Evolutionary conservation across 352 stramenopile species (phyloP).

Genomic region (Pythium aphanidermatum): DNA sequence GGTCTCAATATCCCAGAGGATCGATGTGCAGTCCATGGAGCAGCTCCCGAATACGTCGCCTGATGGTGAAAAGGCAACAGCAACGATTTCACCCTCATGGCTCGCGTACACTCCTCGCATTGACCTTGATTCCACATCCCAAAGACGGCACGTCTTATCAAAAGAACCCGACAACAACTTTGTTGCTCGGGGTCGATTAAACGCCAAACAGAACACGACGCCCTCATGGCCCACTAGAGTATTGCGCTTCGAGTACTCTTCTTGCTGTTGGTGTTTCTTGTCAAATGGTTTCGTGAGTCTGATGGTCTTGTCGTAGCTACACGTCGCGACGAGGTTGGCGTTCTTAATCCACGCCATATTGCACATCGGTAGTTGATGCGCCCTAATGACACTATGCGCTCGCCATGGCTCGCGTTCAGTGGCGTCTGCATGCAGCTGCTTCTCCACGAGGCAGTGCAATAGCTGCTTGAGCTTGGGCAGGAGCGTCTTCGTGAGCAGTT

Average conservation of each 20-base stretch:
- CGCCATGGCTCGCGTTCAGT: slow-evolving; percentile 22
- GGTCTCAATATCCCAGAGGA: slow-evolving; percentile 61
- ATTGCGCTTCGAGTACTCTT: slow-evolving; percentile 15
- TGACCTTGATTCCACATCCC: slow-evolving; percentile 33
- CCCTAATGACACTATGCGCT: slow-evolving; percentile 34
- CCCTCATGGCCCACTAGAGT: slow-evolving; percentile 50
- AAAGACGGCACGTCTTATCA: slow-evolving; percentile 73
- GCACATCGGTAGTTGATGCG: slow-evolving; percentile 59
- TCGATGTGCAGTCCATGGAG: slow-evolving; percentile 63
- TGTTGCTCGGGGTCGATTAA: slow-evolving; percentile 45
- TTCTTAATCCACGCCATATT: slow-evolving; percentile 74
- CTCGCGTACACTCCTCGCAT: slow-evolving; percentile 40
- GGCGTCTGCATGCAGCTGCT: slow-evolving; percentile 36
- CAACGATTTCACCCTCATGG: slow-evolving; percentile 55
- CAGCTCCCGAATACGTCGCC: slow-evolving; percentile 52
- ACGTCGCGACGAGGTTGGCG: slow-evolving; percentile 45
- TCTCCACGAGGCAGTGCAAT: slow-evolving; percentile 65
- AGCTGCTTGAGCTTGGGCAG: slow-evolving; percentile 47
- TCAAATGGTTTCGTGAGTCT: slow-evolving; percentile 32
- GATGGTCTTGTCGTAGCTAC: slow-evolving; percentile 77
- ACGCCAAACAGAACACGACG: slow-evolving; percentile 61
- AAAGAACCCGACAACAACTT: slow-evolving; percentile 66
- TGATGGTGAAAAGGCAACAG: slow-evolving; percentile 30
- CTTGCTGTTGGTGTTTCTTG: slow-evolving; percentile 20
- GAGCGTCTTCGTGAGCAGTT: slow-evolving; percentile 40